Evolutionary conservation across 2,329 filamentous ascomycete species (phyloP), one percentile per base, ranked within the genome.

Genomic region (Curvularia sp.): DNA sequence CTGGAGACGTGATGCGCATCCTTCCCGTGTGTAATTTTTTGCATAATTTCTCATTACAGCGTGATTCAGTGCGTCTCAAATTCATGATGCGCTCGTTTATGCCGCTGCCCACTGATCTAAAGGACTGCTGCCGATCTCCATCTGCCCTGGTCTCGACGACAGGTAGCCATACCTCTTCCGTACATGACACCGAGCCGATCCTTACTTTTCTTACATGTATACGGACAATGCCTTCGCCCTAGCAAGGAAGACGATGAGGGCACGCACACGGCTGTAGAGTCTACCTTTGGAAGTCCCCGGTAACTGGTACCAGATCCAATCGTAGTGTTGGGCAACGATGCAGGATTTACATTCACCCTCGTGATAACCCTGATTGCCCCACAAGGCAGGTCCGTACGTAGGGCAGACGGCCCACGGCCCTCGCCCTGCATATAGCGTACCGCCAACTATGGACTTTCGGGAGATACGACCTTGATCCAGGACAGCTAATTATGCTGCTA

Each of bases 111-210:
- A 35, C 49, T 28, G 38, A 38, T 47, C 33, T 15, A 42, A 35
- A 30, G 55, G 31, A 28, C 42, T 35, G 48, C 15, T 48, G 38
- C 46, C 55, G 61, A 64, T 65, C 61, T 35, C 54, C 52, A 54
- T 44, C 22, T 53, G 20, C 31, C 31, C 47, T 26, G 33, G 47
- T 26, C 8, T 15, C 28, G 42, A 55, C 42, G 43, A 43, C 35
- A 53, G 13, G 18, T 13, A 48, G 26, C 42, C 49, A 57, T 57
- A 33, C 55, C 55, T 57, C 26, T 53, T 53, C 49, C 13, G 55
- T 57, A 35, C 35, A 53, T 41, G 49, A 26, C 53, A 44, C 53
- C 53, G 43, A 38, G 53, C 49, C 49, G 53, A 57, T 44, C 28
- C 38, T 33, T n/a, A 22, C 44, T 43, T 44, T 46, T 30, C 20